Conservation (phyloP, 192 early-diverging fungal genomes). For the Coemansia sp. region DNA sequence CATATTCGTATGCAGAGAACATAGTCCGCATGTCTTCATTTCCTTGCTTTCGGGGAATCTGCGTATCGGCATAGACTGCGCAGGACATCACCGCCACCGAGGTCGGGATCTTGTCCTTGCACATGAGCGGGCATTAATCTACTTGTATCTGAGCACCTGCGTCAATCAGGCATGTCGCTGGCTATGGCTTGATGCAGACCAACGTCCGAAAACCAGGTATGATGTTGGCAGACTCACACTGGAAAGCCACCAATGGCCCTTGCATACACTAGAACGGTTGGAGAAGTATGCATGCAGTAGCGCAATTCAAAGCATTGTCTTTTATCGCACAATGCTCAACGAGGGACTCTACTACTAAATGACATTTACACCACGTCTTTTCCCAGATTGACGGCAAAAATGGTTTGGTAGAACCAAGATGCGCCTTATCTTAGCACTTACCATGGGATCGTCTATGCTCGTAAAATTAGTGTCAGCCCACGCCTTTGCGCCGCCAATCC, state of each 20-base stretch:
- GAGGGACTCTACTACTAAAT: neutral
- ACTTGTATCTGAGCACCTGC: neutral
- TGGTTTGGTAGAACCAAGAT: neutral
- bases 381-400: neutral
- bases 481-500: neutral
- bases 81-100: neutral
- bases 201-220: neutral
- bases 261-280: neutral
- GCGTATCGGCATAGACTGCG: neutral
- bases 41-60: neutral
- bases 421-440: neutral
- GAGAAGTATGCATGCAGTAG: neutral
- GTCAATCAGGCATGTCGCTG: neutral
- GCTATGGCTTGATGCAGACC: neutral
- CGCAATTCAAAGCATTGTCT: neutral
- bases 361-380: neutral
- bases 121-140: neutral
- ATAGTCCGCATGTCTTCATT: neutral
- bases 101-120: neutral
- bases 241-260: neutral
- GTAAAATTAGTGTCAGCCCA: neutral
- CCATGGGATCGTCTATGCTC: constrained; percentile 1
- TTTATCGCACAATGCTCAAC: neutral
- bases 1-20: neutral
- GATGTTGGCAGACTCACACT: neutral